Percentiles rank a stretch among this genome's conserved stretches.
Evolutionary conservation across 306 rosid species (phyloP).

Genomic region (Cucurbita pepo): DNA sequence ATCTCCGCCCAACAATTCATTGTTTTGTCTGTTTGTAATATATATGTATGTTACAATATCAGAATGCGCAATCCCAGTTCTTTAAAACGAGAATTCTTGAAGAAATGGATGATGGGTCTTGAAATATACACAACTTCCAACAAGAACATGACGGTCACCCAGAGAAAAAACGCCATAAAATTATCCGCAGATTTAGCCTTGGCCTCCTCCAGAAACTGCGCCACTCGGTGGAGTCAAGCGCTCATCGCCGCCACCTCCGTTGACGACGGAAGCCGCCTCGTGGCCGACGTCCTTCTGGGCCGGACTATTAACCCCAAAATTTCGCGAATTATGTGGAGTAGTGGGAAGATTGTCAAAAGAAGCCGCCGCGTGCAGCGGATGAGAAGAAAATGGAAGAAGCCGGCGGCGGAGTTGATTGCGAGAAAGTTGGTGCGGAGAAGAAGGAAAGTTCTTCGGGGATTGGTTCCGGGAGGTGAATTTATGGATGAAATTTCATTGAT

Average conservation of each 20-base stretch:
- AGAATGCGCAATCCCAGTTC: conserved; percentile 38
- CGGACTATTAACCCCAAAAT: not conserved
- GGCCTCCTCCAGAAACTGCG: conserved; percentile 47
- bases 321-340: not conserved
- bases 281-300: conserved; percentile 10
- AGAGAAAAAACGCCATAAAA: conserved; percentile 69
- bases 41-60: not conserved
- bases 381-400: conserved; percentile 6
- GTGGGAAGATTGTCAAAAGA: conserved; percentile 30
- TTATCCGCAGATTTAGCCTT: conserved; percentile 71
- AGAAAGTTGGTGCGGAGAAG: conserved; percentile 38
- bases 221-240: conserved; percentile 57
- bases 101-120: conserved; percentile 54
- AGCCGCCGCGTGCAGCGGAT: conserved; percentile 13
- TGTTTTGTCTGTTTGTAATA: not conserved
- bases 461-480: conserved; percentile 66
- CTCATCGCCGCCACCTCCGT: conserved; percentile 24
- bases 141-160: conserved; percentile 32
- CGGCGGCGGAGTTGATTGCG: conserved; percentile 18
- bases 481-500: conserved; percentile 50
- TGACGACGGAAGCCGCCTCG: not conserved
- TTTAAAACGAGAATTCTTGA: conserved; percentile 48
- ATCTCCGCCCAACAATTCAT: not conserved
- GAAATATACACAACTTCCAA: conserved; percentile 27
- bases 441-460: conserved; percentile 31